Evolutionary conservation across 2,329 filamentous ascomycete species (phyloP).

Genomic region (Claviceps sp.): DNA sequence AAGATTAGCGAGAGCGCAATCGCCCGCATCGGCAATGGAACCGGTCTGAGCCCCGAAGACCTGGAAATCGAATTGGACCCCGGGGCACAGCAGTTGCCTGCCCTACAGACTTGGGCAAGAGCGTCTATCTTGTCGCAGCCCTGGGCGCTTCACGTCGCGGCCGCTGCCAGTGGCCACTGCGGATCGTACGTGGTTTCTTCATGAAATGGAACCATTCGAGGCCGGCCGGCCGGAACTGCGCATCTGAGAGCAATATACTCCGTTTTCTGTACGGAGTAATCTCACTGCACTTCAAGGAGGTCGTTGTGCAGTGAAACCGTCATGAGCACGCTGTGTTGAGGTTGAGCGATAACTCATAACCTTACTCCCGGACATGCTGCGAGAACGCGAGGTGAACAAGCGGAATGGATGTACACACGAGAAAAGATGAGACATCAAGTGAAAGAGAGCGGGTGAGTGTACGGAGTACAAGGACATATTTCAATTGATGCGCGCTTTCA

Average conservation of each 20-base stretch:
- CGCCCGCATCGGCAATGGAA: no score
- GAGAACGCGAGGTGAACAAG: neutral
- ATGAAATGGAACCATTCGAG: constrained; percentile 25
- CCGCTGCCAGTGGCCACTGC: constrained; percentile 19
- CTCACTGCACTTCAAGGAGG: neutral
- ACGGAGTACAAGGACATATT: no score
- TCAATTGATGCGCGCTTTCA: no score
- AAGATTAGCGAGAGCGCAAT: no score
- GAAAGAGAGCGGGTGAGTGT: no score
- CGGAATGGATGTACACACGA: neutral
- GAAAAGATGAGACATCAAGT: neutral
- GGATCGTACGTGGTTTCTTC: constrained; percentile 24
- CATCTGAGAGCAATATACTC: neutral
- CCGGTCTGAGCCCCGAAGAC: no score
- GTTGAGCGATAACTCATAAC: neutral
- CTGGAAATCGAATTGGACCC: neutral
- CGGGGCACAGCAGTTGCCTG: no score
- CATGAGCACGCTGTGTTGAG: neutral
- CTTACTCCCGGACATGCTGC: neutral
- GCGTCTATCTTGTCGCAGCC: neutral
- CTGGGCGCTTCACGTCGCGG: constrained; percentile 24
- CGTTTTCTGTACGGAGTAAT: neutral
- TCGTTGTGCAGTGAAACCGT: neutral
- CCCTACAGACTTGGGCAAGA: neutral
- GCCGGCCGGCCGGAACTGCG: constrained; percentile 17